phyloP scores from a whole-genome alignment of 306 rosid species.

The Pueraria montana region DNA sequence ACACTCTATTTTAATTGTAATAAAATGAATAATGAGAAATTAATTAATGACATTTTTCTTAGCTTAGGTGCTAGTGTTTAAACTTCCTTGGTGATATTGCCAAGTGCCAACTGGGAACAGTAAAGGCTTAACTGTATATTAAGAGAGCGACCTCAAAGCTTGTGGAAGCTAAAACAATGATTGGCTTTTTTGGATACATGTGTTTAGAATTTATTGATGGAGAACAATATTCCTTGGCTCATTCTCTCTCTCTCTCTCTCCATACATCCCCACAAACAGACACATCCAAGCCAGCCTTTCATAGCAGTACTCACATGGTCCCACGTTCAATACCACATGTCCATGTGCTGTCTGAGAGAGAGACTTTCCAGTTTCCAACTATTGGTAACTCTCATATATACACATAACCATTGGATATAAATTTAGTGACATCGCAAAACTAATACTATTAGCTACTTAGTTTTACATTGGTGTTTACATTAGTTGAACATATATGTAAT shows the following conservation, averaged over 20 bases:
- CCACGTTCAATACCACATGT: constrained; percentile 61
- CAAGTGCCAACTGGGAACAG: constrained; percentile 41
- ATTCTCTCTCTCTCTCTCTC: constrained; percentile 40
- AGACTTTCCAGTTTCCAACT: constrained; percentile 63
- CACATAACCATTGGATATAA: background rate
- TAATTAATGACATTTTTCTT: constrained; percentile 10
- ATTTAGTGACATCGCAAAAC: background rate
- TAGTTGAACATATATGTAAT: background rate
- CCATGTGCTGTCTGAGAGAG: constrained; percentile 76
- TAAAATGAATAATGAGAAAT: constrained; percentile 2
- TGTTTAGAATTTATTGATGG: constrained; percentile 53
- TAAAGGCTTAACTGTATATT: constrained; percentile 52
- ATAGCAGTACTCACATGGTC: constrained; percentile 73
- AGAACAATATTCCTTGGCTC: constrained; percentile 57
- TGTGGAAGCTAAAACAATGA: constrained; percentile 64
- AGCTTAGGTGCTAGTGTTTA: background rate
- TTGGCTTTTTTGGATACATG: constrained; percentile 57
- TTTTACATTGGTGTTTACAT: background rate
- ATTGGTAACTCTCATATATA: background rate
- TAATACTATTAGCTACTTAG: background rate
- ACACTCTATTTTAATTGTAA: background rate
- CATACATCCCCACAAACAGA: constrained; percentile 35
- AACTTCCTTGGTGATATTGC: constrained; percentile 23
- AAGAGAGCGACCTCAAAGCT: constrained; percentile 47
- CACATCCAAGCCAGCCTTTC: constrained; percentile 61